Conservation (phyloP, 805 yeast genomes). For the Middelhovenomyces tepae region DNA sequence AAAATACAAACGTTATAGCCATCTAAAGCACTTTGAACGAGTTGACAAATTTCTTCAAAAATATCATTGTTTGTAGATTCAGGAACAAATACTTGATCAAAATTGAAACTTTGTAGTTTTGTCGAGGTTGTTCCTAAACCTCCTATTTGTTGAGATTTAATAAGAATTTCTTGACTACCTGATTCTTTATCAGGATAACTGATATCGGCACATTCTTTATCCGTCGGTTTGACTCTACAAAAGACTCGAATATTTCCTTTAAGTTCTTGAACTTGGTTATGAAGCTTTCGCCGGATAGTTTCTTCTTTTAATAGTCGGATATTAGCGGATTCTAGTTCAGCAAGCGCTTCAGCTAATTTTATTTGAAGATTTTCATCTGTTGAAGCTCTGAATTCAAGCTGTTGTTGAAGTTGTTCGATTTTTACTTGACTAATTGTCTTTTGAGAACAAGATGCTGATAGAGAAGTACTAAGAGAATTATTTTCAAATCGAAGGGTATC, state of each 20-base stretch:
- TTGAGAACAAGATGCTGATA: slow-evolving; percentile 20
- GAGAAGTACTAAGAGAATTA: slow-evolving; percentile 20
- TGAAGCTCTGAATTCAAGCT: slow-evolving; percentile 11
- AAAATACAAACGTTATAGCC: slow-evolving; percentile 90
- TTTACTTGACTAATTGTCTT: slow-evolving; percentile 15
- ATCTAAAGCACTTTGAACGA: slow-evolving; percentile 77
- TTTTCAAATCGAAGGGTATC: slow-evolving; percentile 21
- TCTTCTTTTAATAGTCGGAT: slow-evolving; percentile 42
- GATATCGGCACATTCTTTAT: slow-evolving; percentile 24
- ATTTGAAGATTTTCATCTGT: not conserved
- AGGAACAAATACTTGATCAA: slow-evolving; percentile 69
- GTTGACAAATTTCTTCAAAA: slow-evolving; percentile 77
- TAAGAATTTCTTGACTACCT: slow-evolving; percentile 18
- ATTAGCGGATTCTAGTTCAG: slow-evolving; percentile 26
- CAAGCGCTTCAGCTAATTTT: slow-evolving; percentile 21
- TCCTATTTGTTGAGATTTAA: slow-evolving; percentile 7
- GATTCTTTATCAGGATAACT: slow-evolving; percentile 23
- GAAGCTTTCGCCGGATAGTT: slow-evolving; percentile 49
- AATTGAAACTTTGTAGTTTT: slow-evolving; percentile 41
- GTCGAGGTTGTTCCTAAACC: slow-evolving; percentile 16
- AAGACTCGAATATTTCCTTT: slow-evolving; percentile 90
- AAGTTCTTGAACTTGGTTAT: slow-evolving; percentile 70
- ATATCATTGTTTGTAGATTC: slow-evolving; percentile 48
- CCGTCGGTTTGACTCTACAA: slow-evolving; percentile 69
- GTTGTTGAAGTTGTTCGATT: slow-evolving; percentile 15